Percentiles rank a stretch among this genome's conserved stretches.
These are phyloP conservation scores for Scheffersomyces coipomensis DNA, from an alignment of 805 yeast genomes.

Conservation along the genomic window DNA sequence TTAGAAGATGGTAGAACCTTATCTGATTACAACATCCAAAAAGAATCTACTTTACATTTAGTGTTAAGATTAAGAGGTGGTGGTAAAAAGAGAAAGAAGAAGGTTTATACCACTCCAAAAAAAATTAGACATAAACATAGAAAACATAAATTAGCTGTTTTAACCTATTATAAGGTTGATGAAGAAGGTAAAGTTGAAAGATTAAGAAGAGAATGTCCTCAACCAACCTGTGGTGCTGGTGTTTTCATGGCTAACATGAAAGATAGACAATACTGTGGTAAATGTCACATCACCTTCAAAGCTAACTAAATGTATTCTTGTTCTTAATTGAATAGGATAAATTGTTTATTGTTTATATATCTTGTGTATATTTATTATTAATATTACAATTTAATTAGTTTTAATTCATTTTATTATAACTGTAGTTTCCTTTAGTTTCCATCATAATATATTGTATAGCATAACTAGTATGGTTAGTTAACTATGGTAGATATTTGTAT, in stretches of 20 bases:
- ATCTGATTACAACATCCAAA: constrained; percentile 99
- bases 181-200: constrained; percentile 98
- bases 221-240: constrained; percentile 95
- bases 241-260: constrained; percentile 99
- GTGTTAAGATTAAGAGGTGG: constrained; percentile 95
- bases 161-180: constrained; percentile 99
- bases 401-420: too few species aligned
- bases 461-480: too few species aligned
- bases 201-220: constrained; percentile 97
- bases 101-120: constrained; percentile 99
- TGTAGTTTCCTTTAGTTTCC: too few species aligned
- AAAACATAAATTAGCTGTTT: constrained; percentile 98
- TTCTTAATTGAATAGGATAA: not conserved
- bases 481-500: too few species aligned
- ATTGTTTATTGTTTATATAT: not conserved
- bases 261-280: constrained; percentile 99
- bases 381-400: not conserved
- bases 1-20: constrained; percentile 99
- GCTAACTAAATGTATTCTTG: constrained; percentile 16
- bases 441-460: too few species aligned
- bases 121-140: constrained; percentile 99
- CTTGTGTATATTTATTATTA: not conserved
- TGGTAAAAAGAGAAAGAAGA: constrained; percentile 99
- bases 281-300: constrained; percentile 94
- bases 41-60: constrained; percentile 96